A percentile compares a stretch with the other conserved stretches of the same genome.
These are phyloP conservation scores for Leptographium radiaticola DNA, from an alignment of 2,329 filamentous ascomycete genomes.

Conservation along the genomic window DNA sequence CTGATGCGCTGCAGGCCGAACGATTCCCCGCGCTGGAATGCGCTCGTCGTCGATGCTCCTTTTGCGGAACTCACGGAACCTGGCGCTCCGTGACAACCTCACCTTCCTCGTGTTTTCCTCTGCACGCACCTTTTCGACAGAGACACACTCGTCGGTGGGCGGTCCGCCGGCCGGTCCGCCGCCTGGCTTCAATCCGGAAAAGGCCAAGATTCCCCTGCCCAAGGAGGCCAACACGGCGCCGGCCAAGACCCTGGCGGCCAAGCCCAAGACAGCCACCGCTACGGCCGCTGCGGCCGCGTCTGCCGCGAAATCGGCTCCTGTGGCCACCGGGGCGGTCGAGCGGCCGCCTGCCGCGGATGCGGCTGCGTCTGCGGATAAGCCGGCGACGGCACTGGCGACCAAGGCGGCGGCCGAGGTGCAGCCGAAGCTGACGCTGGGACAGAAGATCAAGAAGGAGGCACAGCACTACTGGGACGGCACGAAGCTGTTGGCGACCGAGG, in stretches of 20 bases:
- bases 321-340: conserved; percentile 9
- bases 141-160: conserved; percentile 37
- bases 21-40: conserved; percentile 30
- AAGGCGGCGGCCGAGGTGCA: conserved; percentile 50
- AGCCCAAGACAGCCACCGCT: conserved; percentile 14
- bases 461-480: conserved; percentile 98
- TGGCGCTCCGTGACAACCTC: conserved; percentile 29
- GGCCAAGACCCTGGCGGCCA: conserved; percentile 18
- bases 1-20: conserved; percentile 24
- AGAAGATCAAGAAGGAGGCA: conserved; percentile 89
- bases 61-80: conserved; percentile 30
- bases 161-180: conserved; percentile 51
- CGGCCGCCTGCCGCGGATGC: conserved; percentile 13
- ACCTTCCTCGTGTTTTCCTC: conserved; percentile 46
- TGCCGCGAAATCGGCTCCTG: background rate
- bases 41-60: conserved; percentile 33
- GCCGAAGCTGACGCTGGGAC: conserved; percentile 77
- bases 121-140: conserved; percentile 42
- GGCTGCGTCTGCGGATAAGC: conserved; percentile 12
- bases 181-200: conserved; percentile 80
- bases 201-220: conserved; percentile 72
- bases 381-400: conserved; percentile 39
- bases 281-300: background rate
- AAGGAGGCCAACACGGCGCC: conserved; percentile 30
- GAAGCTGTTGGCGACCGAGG: conserved; percentile 82